Percentiles rank a stretch among this genome's conserved stretches.
phyloP scores from a whole-genome alignment of 352 stramenopile genomes.

The Pythium scleroteichum region DNA sequence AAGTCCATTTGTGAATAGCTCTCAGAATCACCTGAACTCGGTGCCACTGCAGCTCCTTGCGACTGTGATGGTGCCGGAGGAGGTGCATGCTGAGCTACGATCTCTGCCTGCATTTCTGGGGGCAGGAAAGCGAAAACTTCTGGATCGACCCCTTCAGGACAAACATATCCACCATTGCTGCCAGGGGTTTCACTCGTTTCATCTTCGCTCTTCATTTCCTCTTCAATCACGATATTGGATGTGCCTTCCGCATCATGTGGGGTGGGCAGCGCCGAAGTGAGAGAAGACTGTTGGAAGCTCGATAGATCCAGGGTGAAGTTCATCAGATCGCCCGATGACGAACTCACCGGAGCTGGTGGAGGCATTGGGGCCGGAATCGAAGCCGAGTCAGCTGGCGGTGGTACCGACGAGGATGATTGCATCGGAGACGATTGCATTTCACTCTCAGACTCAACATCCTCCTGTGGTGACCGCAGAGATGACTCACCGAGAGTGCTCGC shows the following conservation, averaged over 20 bases:
- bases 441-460: conserved; percentile 49
- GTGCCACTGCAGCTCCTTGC: background rate
- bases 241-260: background rate
- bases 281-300: conserved; percentile 36
- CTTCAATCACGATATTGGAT: conserved; percentile 14
- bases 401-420: conserved; percentile 1
- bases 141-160: conserved; percentile 94
- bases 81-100: conserved; percentile 82
- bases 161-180: conserved; percentile 41
- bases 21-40: conserved; percentile 37
- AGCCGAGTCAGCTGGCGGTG: conserved; percentile 4
- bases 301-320: conserved; percentile 85
- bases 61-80: conserved; percentile 26
- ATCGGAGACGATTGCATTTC: conserved; percentile 36
- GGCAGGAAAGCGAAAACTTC: conserved; percentile 97
- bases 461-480: conserved; percentile 70
- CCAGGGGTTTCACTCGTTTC: conserved; percentile 9
- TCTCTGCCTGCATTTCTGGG: conserved; percentile 96
- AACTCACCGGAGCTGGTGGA: conserved; percentile 34
- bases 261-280: background rate
- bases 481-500: conserved; percentile 83
- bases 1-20: conserved; percentile 80
- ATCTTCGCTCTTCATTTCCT: conserved; percentile 26
- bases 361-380: conserved; percentile 24
- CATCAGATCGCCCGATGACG: conserved; percentile 57